Percentiles rank a stretch among this genome's conserved stretches.
Conservation (phyloP, 768 basidiomycete species). For the Suillus tomentosus region DNA sequence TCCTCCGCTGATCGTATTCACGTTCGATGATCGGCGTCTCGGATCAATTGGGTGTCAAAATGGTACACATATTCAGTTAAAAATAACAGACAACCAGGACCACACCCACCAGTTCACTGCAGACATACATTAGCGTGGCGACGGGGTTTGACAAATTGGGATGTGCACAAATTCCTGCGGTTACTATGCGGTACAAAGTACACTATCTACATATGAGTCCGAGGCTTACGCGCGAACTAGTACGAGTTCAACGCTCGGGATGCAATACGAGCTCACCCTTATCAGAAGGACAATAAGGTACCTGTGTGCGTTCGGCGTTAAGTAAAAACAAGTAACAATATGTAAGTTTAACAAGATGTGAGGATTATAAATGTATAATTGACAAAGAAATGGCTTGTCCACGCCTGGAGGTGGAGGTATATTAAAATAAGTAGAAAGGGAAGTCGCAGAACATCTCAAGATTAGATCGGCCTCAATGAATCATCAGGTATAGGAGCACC, state of each 20-base stretch:
- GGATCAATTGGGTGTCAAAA: not conserved
- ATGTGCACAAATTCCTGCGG: not conserved
- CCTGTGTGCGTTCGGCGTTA: conserved; percentile 1
- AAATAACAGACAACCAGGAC: not conserved
- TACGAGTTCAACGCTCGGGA: not conserved
- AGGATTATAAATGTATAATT: conserved; percentile 2
- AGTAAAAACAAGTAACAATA: conserved; percentile 2
- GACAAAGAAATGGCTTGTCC: not conserved
- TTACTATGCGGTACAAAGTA: not conserved
- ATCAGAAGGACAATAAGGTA: conserved; percentile 1
- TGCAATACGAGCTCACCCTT: not conserved
- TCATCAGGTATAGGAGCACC: not conserved
- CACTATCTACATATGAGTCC: not conserved
- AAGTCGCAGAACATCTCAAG: not conserved
- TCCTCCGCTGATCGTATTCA: conserved; percentile 1
- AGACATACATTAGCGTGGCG: not conserved
- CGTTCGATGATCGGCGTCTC: conserved; percentile 4
- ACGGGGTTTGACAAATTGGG: not conserved
- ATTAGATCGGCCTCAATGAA: conserved; percentile 1
- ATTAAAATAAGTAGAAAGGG: not conserved
- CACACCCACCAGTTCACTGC: not conserved
- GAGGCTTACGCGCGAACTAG: not conserved
- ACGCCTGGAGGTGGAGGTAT: not conserved
- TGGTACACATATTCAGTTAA: not conserved
- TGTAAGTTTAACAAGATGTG: conserved; percentile 4